Conservation (phyloP, 2,329 filamentous ascomycete species). For the Botryotinia narcissicola region DNA sequence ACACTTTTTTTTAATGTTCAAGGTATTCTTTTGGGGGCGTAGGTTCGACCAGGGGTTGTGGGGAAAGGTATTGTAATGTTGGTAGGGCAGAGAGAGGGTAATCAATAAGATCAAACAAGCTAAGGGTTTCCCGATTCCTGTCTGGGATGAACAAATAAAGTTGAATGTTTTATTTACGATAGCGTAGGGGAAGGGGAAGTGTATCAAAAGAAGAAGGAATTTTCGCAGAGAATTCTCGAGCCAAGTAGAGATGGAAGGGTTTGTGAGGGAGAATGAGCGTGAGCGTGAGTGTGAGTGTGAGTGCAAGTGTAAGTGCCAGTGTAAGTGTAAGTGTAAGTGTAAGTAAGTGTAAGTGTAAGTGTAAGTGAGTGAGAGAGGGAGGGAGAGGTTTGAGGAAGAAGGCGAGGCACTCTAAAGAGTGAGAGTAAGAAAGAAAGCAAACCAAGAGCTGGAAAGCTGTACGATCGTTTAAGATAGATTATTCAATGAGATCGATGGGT, state of each 20-base stretch:
- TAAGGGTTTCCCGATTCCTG: conserved; percentile 6
- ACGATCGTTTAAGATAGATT: neutral
- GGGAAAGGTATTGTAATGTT: conserved; percentile 8
- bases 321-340: too few species aligned
- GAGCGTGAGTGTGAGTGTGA: neutral
- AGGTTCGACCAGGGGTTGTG: conserved; percentile 7
- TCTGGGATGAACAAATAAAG: conserved; percentile 5
- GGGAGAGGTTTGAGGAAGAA: too few species aligned
- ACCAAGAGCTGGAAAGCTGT: neutral
- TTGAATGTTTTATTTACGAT: neutral
- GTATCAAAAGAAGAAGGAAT: conserved; percentile 10
- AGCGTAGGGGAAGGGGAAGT: neutral
- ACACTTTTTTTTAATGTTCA: neutral
- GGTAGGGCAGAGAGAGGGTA: conserved; percentile 11
- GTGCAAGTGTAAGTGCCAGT: too few species aligned
- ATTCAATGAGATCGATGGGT: conserved; percentile 5
- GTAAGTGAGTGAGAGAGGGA: too few species aligned
- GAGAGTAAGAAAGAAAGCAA: neutral
- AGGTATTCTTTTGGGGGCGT: conserved; percentile 10
- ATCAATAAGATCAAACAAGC: neutral
- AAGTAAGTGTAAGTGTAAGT: too few species aligned
- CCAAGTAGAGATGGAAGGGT: neutral
- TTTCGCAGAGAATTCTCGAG: neutral
- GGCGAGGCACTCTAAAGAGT: neutral
- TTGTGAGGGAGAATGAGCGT: neutral